phyloP scores from a whole-genome alignment of 2,329 filamentous ascomycete genomes.

The Alternaria ventricosa region DNA sequence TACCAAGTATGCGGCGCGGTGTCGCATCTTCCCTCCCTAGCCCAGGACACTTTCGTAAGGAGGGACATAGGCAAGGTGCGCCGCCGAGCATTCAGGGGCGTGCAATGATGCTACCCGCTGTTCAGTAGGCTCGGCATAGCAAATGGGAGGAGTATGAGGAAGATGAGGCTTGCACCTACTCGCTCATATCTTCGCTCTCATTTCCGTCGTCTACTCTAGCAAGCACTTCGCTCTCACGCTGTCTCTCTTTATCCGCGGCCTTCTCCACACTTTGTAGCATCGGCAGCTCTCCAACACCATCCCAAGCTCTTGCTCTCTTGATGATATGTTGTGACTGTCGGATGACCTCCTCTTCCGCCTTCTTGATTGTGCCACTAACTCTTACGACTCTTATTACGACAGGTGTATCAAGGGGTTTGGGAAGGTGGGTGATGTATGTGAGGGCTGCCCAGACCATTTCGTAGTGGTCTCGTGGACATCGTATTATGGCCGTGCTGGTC shows the following conservation, averaged over 20 bases:
- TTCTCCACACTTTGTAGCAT: conserved; percentile 32
- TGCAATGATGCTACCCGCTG: neutral
- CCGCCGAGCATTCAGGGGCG: neutral
- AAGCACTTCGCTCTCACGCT: conserved; percentile 22
- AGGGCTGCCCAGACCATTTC: conserved; percentile 89
- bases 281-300: conserved; percentile 13
- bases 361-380: conserved; percentile 91
- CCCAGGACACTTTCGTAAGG: neutral
- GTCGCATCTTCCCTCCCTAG: neutral
- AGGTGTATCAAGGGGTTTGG: conserved; percentile 62
- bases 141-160: neutral
- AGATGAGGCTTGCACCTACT: conserved; percentile 2
- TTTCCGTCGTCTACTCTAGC: conserved; percentile 20
- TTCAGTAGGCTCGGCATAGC: neutral
- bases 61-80: neutral
- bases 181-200: conserved; percentile 32
- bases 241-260: conserved; percentile 29
- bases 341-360: conserved; percentile 89
- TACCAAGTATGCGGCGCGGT: neutral
- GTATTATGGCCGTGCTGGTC: conserved; percentile 93
- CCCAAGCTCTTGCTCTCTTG: conserved; percentile 65
- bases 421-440: conserved; percentile 77
- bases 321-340: conserved; percentile 76
- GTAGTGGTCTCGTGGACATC: conserved; percentile 81
- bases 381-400: conserved; percentile 86